Percentiles rank a stretch among this genome's conserved stretches.
Conservation (phyloP, 176 grass and related monocot genomes). For the Urochloa ruziziensis region DNA sequence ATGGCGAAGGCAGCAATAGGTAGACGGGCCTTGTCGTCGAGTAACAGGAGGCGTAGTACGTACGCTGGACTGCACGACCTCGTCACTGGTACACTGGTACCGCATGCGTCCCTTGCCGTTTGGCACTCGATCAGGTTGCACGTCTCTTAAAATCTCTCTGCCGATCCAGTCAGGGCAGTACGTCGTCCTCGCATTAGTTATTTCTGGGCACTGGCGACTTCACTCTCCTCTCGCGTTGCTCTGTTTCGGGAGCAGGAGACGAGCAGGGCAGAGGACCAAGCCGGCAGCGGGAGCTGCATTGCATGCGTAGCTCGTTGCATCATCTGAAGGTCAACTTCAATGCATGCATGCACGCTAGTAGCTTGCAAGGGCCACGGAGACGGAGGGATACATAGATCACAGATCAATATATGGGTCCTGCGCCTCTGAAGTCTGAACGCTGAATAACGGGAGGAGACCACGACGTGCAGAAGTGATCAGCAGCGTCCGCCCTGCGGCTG, state of each 20-base stretch:
- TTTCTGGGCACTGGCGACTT: conserved; percentile 7
- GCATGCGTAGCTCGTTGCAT: neutral
- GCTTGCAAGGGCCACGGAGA: too few species aligned
- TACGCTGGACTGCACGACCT: neutral
- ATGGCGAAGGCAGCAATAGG: neutral
- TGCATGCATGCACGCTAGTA: conserved; percentile 4
- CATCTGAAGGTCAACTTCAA: conserved; percentile 23
- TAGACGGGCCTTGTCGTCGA: neutral
- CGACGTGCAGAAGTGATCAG: neutral
- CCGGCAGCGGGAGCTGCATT: neutral
- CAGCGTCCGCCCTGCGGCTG: neutral
- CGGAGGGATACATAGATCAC: too few species aligned
- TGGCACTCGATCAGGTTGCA: neutral
- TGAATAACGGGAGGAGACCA: neutral
- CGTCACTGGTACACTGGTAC: neutral
- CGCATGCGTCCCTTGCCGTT: neutral
- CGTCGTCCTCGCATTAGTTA: neutral
- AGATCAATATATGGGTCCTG: neutral
- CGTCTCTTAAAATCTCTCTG: neutral
- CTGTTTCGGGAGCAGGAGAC: neutral
- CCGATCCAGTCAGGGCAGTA: neutral
- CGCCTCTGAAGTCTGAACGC: neutral
- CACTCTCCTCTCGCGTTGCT: neutral
- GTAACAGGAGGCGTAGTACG: neutral
- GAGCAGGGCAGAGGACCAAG: conserved; percentile 14